Base-by-base conservation (phyloP, 192 early-diverging fungal genomes). In the Gryganskiella cystojenkinii region DNA sequence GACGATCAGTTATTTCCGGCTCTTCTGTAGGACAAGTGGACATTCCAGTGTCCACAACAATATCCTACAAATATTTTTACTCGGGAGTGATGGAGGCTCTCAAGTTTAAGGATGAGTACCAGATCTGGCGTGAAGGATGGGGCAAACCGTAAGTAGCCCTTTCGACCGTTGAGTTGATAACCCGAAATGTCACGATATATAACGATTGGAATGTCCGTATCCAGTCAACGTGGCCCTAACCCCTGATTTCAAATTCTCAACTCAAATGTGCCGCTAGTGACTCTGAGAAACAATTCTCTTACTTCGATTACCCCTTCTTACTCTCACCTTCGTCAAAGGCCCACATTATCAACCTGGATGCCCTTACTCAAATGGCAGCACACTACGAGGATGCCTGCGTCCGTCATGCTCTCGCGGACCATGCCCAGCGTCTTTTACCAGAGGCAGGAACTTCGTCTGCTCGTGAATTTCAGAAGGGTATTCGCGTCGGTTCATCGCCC, bases 381-480 rank as follows among this genome's bases (percentile, higher is more conserved):
- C 88, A 92, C 64, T 93, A 91, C 56, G 92, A 95, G 82, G 92
- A 93, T 57, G 93, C 93, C 0, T 92, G 90, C 56, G 92, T 93
- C 1, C 89, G 93, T 43, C 93, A 95, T 70, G 90, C 93, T 3
- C 73, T 95, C 15, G 90, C 93, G 1, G 83, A 90, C 10, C 90
- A 93, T 61, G 91, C 93, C 1, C 91, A 92, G 68, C 81, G 86
- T 34, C 83, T 94, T 37, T 67, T 95, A 45, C 83, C 82, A 1
- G 91, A 89, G 44, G 65, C 85, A 2, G 63, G 62, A 56, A 59
- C 85, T 64, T 6, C 64, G 43, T 31, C 80, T 22, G 56, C 87
- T 3, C 70, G 67, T 5, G 82, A 81, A 19, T 76, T 93, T 14
- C 88, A 93, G 67, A 81, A 82, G 31, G 82, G 83, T 4, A 76